Percentiles rank a stretch among this genome's conserved stretches.
phyloP scores from a whole-genome alignment of 352 stramenopile genomes.

The Detonula confervacea region DNA sequence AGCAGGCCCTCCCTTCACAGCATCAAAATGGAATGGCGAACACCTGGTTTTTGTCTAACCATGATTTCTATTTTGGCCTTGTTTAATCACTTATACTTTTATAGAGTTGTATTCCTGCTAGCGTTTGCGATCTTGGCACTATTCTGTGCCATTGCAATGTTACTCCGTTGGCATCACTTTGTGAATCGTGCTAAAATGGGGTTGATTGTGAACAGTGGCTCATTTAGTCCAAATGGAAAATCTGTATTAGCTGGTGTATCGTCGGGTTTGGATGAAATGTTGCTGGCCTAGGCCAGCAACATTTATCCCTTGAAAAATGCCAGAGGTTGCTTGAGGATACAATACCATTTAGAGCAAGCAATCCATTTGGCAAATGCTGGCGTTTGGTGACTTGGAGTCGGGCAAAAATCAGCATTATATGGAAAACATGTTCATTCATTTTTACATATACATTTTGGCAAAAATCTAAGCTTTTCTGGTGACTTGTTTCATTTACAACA shows the following conservation, averaged over 20 bases:
- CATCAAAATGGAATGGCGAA: conserved; percentile 54
- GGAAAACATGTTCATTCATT: conserved; percentile 32
- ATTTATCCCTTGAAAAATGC: too few species aligned
- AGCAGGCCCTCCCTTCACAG: conserved; percentile 18
- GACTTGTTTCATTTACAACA: conserved; percentile 10
- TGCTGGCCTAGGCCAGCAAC: conserved; percentile 9
- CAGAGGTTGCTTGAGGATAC: too few species aligned
- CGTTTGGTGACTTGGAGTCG: conserved; percentile 37
- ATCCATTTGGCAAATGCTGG: conserved; percentile 11
- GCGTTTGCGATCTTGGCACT: conserved; percentile 39
- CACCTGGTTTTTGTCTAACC: conserved; percentile 38
- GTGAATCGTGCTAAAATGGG: conserved; percentile 41
- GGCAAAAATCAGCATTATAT: conserved; percentile 18
- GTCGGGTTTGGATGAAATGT: conserved; percentile 32
- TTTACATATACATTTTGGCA: conserved; percentile 36
- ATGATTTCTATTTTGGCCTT: conserved; percentile 19
- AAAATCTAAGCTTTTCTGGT: conserved; percentile 46
- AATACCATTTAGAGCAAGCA: conserved; percentile 12
- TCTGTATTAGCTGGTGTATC: too few species aligned
- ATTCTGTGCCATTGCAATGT: conserved; percentile 36
- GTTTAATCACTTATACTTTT: conserved; percentile 37
- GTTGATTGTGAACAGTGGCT: conserved; percentile 31
- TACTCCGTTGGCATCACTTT: conserved; percentile 32
- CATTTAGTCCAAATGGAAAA: conserved; percentile 18
- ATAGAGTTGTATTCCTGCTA: conserved; percentile 55